Base-by-base conservation (phyloP, 495 filamentous ascomycete species). In the Penicillium nucicola region DNA sequence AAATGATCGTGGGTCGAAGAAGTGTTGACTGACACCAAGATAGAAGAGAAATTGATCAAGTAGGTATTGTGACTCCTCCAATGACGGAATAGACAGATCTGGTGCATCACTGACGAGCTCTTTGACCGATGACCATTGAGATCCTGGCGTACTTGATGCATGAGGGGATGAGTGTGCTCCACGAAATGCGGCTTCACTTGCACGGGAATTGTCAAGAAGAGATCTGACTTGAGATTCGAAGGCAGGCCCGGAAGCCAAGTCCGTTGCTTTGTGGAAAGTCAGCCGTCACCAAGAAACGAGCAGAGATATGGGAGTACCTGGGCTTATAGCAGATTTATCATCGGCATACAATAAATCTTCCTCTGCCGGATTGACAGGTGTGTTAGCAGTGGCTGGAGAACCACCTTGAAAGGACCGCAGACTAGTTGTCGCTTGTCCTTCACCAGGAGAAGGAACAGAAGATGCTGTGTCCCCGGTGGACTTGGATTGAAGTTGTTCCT, bases 1-100 rank as follows among this genome's bases (percentile, higher is more conserved):
- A 14, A 62, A 62, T 1, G 49, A 53, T 3, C 59, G 48, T 6
- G 59, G 46, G 11, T 62, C 59, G 17, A 62, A 58, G 11, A 62
- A 62, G 18, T 62, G 59, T 19, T 62, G 59, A 48, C 59, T 62
- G 2, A 62, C 59, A 13, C 53, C 55, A 5, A 62, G 45, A 35
- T 62, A 62, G 40, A 58, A 62, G 1, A 62, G 55, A 14, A 62
- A 62, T 12, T 55, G 59, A 31, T 62, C 59, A 31, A 62, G 55
- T 15, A 62, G 36, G 42, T 62, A 49, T 37, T 56, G 52, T 1
- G 59, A 62, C 18, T 58, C 48, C 13, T 55, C 48, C 15, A 58
- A 19, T n/a, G 59, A 48, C 3, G 55, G 55, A 2, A 53, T 45
- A 14, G 20, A 39, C 8, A 52, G 44, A 1, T 33, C 42, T 0